phyloP scores from a whole-genome alignment of 2,329 filamentous ascomycete genomes.

The Fusarium sulawesiense region DNA sequence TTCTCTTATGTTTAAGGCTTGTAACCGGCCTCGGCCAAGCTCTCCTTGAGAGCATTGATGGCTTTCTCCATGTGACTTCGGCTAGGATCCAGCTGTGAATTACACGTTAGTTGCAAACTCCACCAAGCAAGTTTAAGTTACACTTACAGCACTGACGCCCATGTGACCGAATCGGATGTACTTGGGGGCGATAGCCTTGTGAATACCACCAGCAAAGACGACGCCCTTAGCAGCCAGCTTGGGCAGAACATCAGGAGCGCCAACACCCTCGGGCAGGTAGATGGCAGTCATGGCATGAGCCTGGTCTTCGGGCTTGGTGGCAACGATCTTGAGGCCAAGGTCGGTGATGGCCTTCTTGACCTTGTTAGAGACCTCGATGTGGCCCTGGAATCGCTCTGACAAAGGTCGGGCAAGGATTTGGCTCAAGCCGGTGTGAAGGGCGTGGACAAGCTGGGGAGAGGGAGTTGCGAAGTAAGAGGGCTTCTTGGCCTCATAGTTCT shows the following conservation, averaged over 20 bases:
- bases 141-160: constrained; percentile 86
- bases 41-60: constrained; percentile 79
- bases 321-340: constrained; percentile 88
- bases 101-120: constrained; percentile 34
- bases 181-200: constrained; percentile 93
- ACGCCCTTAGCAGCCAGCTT: constrained; percentile 87
- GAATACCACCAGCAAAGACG: constrained; percentile 93
- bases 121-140: not conserved
- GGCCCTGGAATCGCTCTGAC: constrained; percentile 83
- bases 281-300: constrained; percentile 98
- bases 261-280: constrained; percentile 87
- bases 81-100: constrained; percentile 73
- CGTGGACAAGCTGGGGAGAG: constrained; percentile 91
- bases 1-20: constrained; percentile 48
- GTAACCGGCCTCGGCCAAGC: constrained; percentile 79
- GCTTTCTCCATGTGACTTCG: constrained; percentile 87
- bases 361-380: constrained; percentile 82
- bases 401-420: constrained; percentile 87
- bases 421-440: constrained; percentile 86
- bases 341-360: constrained; percentile 86
- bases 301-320: constrained; percentile 86
- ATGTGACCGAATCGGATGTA: constrained; percentile 98
- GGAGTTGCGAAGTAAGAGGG: constrained; percentile 98
- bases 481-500: constrained; percentile 98
- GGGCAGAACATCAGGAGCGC: constrained; percentile 84